Percentiles rank a stretch among this genome's conserved stretches.
phyloP scores from a whole-genome alignment of 768 basidiomycete genomes.

The Naganishia kalamii region DNA sequence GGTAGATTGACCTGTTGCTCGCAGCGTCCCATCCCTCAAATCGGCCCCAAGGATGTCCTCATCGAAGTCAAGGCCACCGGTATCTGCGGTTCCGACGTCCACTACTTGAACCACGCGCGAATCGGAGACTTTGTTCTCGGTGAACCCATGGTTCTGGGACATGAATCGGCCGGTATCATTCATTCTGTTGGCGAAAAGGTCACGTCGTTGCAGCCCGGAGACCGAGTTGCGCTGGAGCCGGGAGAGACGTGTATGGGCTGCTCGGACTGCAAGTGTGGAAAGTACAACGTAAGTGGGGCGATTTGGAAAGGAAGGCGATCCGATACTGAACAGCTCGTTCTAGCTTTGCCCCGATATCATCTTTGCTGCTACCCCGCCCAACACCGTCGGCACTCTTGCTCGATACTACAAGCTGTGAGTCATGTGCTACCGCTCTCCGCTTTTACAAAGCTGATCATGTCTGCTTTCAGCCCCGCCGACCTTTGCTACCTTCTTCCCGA shows the following conservation, averaged over 20 bases:
- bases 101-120: slow-evolving; percentile 30
- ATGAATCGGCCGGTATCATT: slow-evolving; percentile 81
- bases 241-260: slow-evolving; percentile 79
- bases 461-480: slow-evolving; percentile 56
- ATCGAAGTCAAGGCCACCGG: slow-evolving; percentile 90
- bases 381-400: slow-evolving; percentile 73
- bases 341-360: slow-evolving; percentile 78
- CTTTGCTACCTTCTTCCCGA: slow-evolving; percentile 64
- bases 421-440: neutral
- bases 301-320: neutral
- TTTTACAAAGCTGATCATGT: slow-evolving; percentile 13
- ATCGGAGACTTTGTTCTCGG: slow-evolving; percentile 37
- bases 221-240: slow-evolving; percentile 86
- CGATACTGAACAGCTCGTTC: neutral
- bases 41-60: slow-evolving; percentile 66
- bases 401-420: slow-evolving; percentile 67
- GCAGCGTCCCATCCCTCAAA: slow-evolving; percentile 43
- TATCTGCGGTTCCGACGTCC: slow-evolving; percentile 84
- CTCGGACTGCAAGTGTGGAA: slow-evolving; percentile 73
- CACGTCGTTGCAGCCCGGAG: slow-evolving; percentile 69
- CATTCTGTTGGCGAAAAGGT: slow-evolving; percentile 67
- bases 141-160: slow-evolving; percentile 70
- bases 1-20: too few relatives aligned
- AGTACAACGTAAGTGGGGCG: slow-evolving; percentile 60
- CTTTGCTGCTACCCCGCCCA: slow-evolving; percentile 89